Base-by-base conservation (phyloP, 352 stramenopile genomes). In the Thalassiosira delicatula region DNA sequence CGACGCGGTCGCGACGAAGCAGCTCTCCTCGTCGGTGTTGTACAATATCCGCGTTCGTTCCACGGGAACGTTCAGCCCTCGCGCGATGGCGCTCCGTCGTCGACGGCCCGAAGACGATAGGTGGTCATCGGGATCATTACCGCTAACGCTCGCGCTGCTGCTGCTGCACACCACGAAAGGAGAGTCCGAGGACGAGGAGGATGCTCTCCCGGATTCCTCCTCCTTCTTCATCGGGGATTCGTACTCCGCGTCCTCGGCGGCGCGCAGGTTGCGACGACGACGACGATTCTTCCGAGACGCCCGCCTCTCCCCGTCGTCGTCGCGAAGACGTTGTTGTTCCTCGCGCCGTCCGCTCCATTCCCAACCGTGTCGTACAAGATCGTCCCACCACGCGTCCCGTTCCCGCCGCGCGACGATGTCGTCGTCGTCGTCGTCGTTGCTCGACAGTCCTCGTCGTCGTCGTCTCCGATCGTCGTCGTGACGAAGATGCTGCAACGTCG, bases 81-180 rank as follows among this genome's bases (percentile, higher is more conserved):
- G n/a, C 3, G 51, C 33, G 5, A 86, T 70, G 56, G 40, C 37
- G 29, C 75, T 33, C 4, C 70, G 40, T 5, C 79, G 79, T 42
- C 70, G 33, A 61, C 67, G 62, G 12, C 79, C 79, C 9, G 71
- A 76, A 59, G 72, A 60, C 51, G 56, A 27, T 53, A 32, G n/a
- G 49, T 27, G 68, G 32, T 54, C 40, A n/a, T n/a, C n/a, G n/a
- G n/a, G n/a, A n/a, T n/a, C n/a, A n/a, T n/a, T n/a, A n/a, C n/a
- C n/a, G n/a, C n/a, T n/a, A n/a, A n/a, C n/a, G n/a, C n/a, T n/a
- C n/a, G n/a, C n/a, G n/a, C n/a, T n/a, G n/a, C n/a, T n/a, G n/a
- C n/a, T n/a, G 57, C 72, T 86, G 54, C 79, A 86, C 27, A 79
- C 12, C 17, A 86, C 21, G 69, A 79, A 86, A 49, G 76, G 68